Evolutionary conservation across 176 grass and related monocot species (phyloP).

Genomic region (Musa troglodytarum): DNA sequence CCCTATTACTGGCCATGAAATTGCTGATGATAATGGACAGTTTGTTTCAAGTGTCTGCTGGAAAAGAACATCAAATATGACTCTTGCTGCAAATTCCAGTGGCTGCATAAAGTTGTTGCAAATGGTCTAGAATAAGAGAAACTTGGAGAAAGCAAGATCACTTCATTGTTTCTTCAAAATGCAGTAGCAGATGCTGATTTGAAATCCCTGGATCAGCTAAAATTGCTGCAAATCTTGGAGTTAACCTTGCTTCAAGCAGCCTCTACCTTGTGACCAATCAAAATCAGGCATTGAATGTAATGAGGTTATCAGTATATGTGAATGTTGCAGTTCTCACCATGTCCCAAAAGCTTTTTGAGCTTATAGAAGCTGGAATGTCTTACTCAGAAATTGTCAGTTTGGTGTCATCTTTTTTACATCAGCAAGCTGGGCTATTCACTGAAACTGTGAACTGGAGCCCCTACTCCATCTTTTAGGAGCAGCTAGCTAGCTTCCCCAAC

Average conservation of each 20-base stretch:
- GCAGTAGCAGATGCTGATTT: neutral
- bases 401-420: no score
- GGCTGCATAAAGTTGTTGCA: conserved; percentile 92
- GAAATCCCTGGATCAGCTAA: neutral
- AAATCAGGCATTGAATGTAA: neutral
- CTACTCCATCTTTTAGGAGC: no score
- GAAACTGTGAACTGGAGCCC: no score
- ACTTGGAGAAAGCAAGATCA: neutral
- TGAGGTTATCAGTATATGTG: neutral
- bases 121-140: conserved; percentile 44
- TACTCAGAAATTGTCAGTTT: no score
- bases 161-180: neutral
- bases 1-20: conserved; percentile 84
- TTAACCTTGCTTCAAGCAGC: neutral
- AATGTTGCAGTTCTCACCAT: neutral
- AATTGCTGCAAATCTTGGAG: conserved; percentile 1
- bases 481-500: no score
- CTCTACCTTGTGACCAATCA: neutral
- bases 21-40: conserved; percentile 51
- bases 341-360: no score
- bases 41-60: conserved; percentile 95
- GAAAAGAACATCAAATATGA: conserved; percentile 84
- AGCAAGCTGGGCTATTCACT: no score
- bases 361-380: no score
- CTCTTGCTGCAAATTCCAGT: conserved; percentile 75